These are phyloP conservation scores for Fusarium sulawesiense DNA, from an alignment of 2,329 filamentous ascomycete genomes.

Conservation along the genomic window DNA sequence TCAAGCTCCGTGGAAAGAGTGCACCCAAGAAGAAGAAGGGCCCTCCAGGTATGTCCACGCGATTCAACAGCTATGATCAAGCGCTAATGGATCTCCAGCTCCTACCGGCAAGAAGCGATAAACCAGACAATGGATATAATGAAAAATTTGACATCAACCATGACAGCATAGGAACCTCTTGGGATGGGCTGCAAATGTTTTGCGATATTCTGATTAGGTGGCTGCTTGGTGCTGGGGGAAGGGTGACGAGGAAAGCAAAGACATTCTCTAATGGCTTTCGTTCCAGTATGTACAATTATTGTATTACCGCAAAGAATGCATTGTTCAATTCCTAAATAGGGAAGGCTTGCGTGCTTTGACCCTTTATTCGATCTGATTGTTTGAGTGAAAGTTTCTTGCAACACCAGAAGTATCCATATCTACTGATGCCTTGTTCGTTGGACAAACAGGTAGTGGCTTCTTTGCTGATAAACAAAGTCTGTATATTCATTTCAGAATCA, in stretches of 20 bases:
- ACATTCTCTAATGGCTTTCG: conserved; percentile 10
- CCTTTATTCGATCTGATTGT: not conserved
- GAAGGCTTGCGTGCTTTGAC: not conserved
- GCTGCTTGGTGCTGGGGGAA: conserved; percentile 1
- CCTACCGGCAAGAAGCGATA: conserved; percentile 49
- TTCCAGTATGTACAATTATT: conserved; percentile 43
- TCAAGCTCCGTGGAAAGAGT: conserved; percentile 85
- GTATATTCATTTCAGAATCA: too few relatives aligned
- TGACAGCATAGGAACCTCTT: not conserved
- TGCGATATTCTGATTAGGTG: not conserved
- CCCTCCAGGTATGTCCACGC: conserved; percentile 50
- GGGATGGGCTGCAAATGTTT: not conserved
- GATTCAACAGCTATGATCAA: not conserved
- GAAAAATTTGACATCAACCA: conserved; percentile 18
- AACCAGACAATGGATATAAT: conserved; percentile 29
- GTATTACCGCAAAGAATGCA: conserved; percentile 38
- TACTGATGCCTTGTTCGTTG: not conserved
- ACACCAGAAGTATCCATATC: not conserved
- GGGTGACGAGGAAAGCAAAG: conserved; percentile 6
- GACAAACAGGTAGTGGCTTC: not conserved
- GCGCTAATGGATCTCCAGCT: conserved; percentile 40
- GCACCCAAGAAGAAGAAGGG: conserved; percentile 88
- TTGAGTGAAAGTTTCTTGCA: not conserved
- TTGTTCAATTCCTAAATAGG: conserved; percentile 3
- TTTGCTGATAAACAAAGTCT: not conserved